Percentiles rank a stretch among this genome's conserved stretches.
These are phyloP conservation scores for Selaginella moellendorffii DNA, from an alignment of 75 land plant species.

Conservation along the genomic window DNA sequence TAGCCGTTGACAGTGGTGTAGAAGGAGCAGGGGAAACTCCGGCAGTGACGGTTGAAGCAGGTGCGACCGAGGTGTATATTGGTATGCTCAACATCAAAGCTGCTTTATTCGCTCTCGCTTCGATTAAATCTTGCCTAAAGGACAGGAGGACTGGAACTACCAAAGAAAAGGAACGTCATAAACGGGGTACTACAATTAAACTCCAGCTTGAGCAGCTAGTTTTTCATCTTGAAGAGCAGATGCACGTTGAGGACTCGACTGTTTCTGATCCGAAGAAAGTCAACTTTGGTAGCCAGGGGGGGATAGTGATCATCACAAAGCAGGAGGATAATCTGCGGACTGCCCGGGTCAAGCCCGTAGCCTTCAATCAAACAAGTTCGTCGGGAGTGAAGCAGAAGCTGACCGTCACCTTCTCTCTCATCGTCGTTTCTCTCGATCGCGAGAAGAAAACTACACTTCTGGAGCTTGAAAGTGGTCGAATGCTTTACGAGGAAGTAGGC, in stretches of 20 bases:
- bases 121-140: slow-evolving; percentile 39
- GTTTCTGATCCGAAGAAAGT: slow-evolving; percentile 86
- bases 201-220: slow-evolving; percentile 54
- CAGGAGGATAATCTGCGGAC: slow-evolving; percentile 60
- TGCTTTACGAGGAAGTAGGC: slow-evolving; percentile 50
- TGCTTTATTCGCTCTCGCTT: slow-evolving; percentile 37
- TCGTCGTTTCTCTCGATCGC: slow-evolving; percentile 42
- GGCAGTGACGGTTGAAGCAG: slow-evolving; percentile 54
- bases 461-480: slow-evolving; percentile 53
- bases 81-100: slow-evolving; percentile 52
- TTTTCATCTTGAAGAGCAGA: slow-evolving; percentile 40
- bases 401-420: slow-evolving; percentile 42
- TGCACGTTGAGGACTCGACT: slow-evolving; percentile 39
- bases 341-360: slow-evolving; percentile 45
- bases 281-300: slow-evolving; percentile 93
- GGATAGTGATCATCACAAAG: slow-evolving; percentile 40
- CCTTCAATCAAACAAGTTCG: slow-evolving; percentile 15
- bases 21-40: slow-evolving; percentile 27
- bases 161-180: no score
- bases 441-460: slow-evolving; percentile 44
- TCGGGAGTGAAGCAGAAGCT: slow-evolving; percentile 28
- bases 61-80: slow-evolving; percentile 48
- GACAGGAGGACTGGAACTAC: slow-evolving; percentile 31
- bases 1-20: slow-evolving; percentile 68
- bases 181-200: neutral